Percentiles rank a stretch among this genome's conserved stretches.
These are phyloP conservation scores for Chenopodium formosanum DNA, from an alignment of 148 eudicot species.

Conservation along the genomic window DNA sequence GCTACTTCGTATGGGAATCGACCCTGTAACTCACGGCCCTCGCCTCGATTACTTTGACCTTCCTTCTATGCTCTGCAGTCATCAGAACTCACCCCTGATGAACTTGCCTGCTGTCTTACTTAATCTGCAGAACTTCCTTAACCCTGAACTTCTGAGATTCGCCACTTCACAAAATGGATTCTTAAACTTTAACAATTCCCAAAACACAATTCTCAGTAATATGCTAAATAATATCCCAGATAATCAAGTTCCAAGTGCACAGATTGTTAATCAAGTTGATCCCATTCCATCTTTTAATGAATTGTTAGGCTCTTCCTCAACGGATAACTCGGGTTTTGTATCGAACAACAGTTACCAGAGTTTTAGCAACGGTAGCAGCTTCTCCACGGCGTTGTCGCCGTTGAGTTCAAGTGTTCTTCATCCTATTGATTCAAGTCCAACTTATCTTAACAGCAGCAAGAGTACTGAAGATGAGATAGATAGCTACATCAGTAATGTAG, in stretches of 20 bases:
- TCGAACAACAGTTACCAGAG: constrained; percentile 28
- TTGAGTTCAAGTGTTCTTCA: constrained; percentile 18
- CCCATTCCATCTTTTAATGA: constrained; percentile 36
- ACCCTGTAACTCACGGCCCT: not conserved
- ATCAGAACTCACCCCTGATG: constrained; percentile 38
- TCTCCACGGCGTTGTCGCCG: not conserved
- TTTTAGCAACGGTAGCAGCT: constrained; percentile 17
- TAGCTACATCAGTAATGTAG: constrained; percentile 46
- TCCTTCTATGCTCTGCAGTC: constrained; percentile 14
- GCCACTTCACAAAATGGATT: constrained; percentile 49
- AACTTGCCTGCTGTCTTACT: constrained; percentile 33
- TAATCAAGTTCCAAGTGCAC: constrained; percentile 1
- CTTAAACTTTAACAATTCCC: constrained; percentile 13
- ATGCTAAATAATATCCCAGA: constrained; percentile 23
- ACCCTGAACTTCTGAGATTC: constrained; percentile 57
- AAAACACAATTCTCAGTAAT: constrained; percentile 30
- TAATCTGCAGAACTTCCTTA: constrained; percentile 44
- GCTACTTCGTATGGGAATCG: not conserved
- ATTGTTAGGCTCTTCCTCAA: not conserved
- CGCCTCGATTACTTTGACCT: constrained; percentile 19
- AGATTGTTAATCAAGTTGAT: not conserved
- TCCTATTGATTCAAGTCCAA: constrained; percentile 27
- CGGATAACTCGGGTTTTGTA: constrained; percentile 33
- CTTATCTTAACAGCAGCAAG: constrained; percentile 30
- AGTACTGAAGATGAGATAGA: constrained; percentile 60